phyloP scores from a whole-genome alignment of 1,284 basidiomycete genomes.

The Schizophyllum amplum region DNA sequence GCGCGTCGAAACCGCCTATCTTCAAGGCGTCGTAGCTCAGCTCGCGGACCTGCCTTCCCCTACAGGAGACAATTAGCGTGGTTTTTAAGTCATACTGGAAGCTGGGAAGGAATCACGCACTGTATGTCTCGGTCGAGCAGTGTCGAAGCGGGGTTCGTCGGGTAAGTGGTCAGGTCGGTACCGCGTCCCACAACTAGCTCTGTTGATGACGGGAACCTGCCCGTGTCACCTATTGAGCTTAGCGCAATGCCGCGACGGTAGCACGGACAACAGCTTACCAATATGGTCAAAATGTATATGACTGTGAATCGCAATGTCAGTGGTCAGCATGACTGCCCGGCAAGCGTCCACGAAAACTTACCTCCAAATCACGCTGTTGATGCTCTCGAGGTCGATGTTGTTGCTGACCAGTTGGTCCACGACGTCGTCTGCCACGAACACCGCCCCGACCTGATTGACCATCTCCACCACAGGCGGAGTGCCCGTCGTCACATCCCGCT shows the following conservation, averaged over 20 bases:
- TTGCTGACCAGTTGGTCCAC: constrained; percentile 14
- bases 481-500: constrained; percentile 14
- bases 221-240: constrained; percentile 15
- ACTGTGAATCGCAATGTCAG: constrained; percentile 3
- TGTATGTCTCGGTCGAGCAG: constrained; percentile 15
- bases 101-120: too few species aligned
- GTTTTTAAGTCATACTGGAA: too few species aligned
- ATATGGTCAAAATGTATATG: constrained; percentile 19
- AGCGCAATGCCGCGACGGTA: background rate
- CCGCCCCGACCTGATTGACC: constrained; percentile 2
- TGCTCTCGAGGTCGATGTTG: constrained; percentile 11
- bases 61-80: too few species aligned
- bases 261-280: too few species aligned
- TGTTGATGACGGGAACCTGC: constrained; percentile 15
- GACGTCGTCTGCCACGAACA: constrained; percentile 11
- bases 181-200: constrained; percentile 15
- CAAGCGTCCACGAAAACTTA: constrained; percentile 3
- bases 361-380: constrained; percentile 19
- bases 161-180: constrained; percentile 9
- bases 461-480: constrained; percentile 9
- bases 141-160: constrained; percentile 8
- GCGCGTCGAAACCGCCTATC: constrained; percentile 9
- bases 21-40: background rate
- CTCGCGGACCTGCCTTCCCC: background rate
- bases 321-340: background rate